Percentiles rank a stretch among this genome's conserved stretches.
phyloP scores from a whole-genome alignment of 306 rosid genomes.

The Prunus campanulata region DNA sequence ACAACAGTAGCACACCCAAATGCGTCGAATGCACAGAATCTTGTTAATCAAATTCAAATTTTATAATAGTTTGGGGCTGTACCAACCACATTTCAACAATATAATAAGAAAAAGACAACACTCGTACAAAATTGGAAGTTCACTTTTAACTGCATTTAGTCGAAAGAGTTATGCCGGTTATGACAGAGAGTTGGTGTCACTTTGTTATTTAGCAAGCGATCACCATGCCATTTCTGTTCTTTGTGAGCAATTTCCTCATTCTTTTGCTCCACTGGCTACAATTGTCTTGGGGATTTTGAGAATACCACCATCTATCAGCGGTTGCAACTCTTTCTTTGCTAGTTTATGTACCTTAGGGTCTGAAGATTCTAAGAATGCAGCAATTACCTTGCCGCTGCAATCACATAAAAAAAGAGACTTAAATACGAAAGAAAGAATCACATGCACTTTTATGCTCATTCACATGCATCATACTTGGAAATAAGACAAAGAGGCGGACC shows the following conservation, averaged over 20 bases:
- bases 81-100: not conserved
- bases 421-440: conserved; percentile 16
- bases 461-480: conserved; percentile 9
- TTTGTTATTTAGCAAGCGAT: not conserved
- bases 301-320: conserved; percentile 56
- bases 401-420: conserved; percentile 20
- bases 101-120: not conserved
- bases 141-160: not conserved
- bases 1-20: too few relatives aligned
- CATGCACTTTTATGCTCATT: not conserved
- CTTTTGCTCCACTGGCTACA: not conserved
- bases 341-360: conserved; percentile 47
- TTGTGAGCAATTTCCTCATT: not conserved
- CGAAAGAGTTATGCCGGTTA: not conserved
- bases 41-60: not conserved
- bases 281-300: conserved; percentile 40
- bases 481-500: conserved; percentile 36
- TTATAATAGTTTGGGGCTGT: not conserved
- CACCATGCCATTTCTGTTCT: not conserved
- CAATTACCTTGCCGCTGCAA: conserved; percentile 77
- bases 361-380: conserved; percentile 76
- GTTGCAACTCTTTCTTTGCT: conserved; percentile 65
- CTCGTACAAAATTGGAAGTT: not conserved
- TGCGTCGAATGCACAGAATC: not conserved
- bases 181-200: not conserved